Evolutionary conservation across 2,329 filamentous ascomycete species (phyloP).

Genomic region (Mycogone perniciosa): DNA sequence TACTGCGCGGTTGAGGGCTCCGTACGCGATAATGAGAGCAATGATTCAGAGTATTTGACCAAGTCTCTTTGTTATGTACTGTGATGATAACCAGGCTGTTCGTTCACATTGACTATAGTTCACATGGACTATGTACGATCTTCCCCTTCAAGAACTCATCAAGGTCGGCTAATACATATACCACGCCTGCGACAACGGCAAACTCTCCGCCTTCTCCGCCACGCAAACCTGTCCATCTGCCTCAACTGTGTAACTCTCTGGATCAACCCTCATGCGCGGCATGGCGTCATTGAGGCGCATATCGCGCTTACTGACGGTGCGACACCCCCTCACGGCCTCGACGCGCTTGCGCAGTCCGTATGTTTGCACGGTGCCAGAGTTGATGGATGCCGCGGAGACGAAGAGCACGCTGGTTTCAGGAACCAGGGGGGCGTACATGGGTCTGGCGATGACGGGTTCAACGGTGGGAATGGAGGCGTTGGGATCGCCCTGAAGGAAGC

Average conservation of each 20-base stretch:
- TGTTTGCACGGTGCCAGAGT: conserved; percentile 56
- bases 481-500: conserved; percentile 57
- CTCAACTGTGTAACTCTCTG: conserved; percentile 82
- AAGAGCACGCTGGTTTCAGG: conserved; percentile 72
- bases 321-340: conserved; percentile 71
- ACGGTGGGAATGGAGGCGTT: conserved; percentile 84
- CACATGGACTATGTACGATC: neutral
- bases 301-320: conserved; percentile 70
- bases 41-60: conserved; percentile 6
- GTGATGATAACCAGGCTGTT: neutral
- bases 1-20: conserved; percentile 1
- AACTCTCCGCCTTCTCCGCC: conserved; percentile 61
- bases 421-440: conserved; percentile 76
- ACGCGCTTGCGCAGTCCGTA: conserved; percentile 76
- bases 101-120: neutral
- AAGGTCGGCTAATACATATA: conserved; percentile 58
- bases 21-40: conserved; percentile 12
- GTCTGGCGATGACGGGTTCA: conserved; percentile 74
- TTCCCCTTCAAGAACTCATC: neutral
- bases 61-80: neutral
- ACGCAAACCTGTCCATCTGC: conserved; percentile 71
- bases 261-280: conserved; percentile 86
- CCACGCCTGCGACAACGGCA: conserved; percentile 73
- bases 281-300: conserved; percentile 84
- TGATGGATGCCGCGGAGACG: conserved; percentile 68